Evolutionary conservation across 148 eudicot species (phyloP).

Genomic region (Rhododendron ovatum): DNA sequence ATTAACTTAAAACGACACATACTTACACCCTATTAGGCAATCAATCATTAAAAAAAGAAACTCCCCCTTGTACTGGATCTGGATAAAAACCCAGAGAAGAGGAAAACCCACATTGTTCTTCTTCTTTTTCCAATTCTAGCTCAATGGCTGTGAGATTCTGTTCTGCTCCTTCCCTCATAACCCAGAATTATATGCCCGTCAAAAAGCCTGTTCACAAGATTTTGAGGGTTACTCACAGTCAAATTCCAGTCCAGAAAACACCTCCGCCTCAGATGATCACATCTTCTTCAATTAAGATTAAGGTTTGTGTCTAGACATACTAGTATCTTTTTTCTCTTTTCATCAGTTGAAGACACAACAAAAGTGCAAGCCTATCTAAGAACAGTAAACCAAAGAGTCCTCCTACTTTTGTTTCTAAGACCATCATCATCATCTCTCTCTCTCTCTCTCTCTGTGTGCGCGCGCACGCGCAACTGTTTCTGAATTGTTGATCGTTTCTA

Average conservation of each 20-base stretch:
- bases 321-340: background rate
- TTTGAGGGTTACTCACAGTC: conserved; percentile 27
- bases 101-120: conserved; percentile 6
- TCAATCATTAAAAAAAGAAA: background rate
- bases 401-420: too few species aligned
- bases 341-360: too few species aligned
- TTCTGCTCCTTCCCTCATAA: conserved; percentile 28
- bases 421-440: background rate
- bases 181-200: conserved; percentile 22
- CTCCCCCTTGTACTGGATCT: background rate
- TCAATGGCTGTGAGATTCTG: conserved; percentile 40
- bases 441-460: background rate
- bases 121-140: conserved; percentile 4
- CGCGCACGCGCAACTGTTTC: background rate
- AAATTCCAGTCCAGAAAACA: conserved; percentile 27
- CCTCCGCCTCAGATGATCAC: conserved; percentile 40
- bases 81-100: background rate
- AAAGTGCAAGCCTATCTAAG: too few species aligned
- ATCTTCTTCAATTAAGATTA: conserved; percentile 36
- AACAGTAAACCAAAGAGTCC: too few species aligned
- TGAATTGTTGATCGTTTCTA: background rate
- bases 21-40: background rate
- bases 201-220: conserved; percentile 22
- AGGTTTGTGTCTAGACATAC: conserved; percentile 27
- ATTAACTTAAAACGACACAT: background rate